phyloP scores from a whole-genome alignment of 2,329 filamentous ascomycete genomes.

The Pseudodiploospora longispora region DNA sequence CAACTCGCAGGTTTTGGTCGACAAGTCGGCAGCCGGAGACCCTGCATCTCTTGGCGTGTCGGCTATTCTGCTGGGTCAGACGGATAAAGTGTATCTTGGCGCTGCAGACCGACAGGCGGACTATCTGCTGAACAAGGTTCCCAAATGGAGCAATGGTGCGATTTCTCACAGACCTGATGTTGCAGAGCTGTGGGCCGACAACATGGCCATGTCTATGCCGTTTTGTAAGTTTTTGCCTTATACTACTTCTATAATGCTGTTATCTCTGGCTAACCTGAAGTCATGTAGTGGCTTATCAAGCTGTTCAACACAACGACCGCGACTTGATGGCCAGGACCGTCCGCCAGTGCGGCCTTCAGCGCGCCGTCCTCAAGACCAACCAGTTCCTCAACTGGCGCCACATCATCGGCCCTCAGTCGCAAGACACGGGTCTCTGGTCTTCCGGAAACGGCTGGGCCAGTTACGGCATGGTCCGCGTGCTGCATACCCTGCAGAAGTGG shows the following conservation, averaged over 20 bases:
- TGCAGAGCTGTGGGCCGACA: slow-evolving; percentile 10
- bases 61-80: slow-evolving; percentile 9
- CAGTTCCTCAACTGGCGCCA: slow-evolving; percentile 10
- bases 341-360: slow-evolving; percentile 9
- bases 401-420: slow-evolving; percentile 11
- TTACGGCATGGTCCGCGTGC: slow-evolving; percentile 11
- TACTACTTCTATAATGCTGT: not conserved
- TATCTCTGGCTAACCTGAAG: not conserved
- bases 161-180: slow-evolving; percentile 9
- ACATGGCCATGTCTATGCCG: slow-evolving; percentile 12
- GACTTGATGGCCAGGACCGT: slow-evolving; percentile 5
- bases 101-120: slow-evolving; percentile 8
- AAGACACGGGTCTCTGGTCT: slow-evolving; percentile 11
- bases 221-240: slow-evolving; percentile 7
- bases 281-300: not conserved
- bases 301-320: slow-evolving; percentile 7
- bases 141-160: slow-evolving; percentile 7
- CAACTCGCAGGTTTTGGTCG: slow-evolving; percentile 6
- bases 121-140: slow-evolving; percentile 5
- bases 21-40: slow-evolving; percentile 8
- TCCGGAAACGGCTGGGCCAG: slow-evolving; percentile 10
- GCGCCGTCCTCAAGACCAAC: slow-evolving; percentile 6
- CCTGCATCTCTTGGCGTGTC: slow-evolving; percentile 10
- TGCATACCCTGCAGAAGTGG: slow-evolving; percentile 11
- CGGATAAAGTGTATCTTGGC: slow-evolving; percentile 7